These are phyloP conservation scores for Boletus insuetus DNA, from an alignment of 768 basidiomycete genomes.

Conservation along the genomic window DNA sequence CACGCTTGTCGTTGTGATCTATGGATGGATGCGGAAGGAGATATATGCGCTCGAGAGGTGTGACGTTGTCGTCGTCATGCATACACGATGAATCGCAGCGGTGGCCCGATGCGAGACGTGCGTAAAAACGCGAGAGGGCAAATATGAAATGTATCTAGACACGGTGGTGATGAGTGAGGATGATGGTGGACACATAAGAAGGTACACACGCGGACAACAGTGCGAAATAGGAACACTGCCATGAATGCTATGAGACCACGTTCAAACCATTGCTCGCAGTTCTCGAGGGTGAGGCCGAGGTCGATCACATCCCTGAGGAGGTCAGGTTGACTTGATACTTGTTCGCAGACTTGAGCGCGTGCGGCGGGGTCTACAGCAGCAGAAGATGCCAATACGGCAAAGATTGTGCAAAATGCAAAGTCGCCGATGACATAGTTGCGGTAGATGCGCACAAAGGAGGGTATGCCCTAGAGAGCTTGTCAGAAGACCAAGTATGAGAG, in stretches of 20 bases:
- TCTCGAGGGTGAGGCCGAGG: slow-evolving; percentile 72
- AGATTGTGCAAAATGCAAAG: slow-evolving; percentile 65
- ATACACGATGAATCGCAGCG: slow-evolving; percentile 2
- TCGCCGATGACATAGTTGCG: slow-evolving; percentile 81
- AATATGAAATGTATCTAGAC: slow-evolving; percentile 72
- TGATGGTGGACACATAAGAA: background rate
- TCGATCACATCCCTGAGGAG: slow-evolving; percentile 67
- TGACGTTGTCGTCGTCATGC: slow-evolving; percentile 21
- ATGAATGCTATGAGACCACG: slow-evolving; percentile 58
- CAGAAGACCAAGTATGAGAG: background rate
- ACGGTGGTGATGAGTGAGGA: slow-evolving; percentile 1
- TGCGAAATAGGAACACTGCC: slow-evolving; percentile 56
- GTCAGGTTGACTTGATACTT: slow-evolving; percentile 72
- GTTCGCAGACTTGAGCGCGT: slow-evolving; percentile 67
- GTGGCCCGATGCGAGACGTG: slow-evolving; percentile 48
- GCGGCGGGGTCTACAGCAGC: slow-evolving; percentile 53
- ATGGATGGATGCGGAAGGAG: slow-evolving; percentile 44
- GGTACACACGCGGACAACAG: slow-evolving; percentile 61
- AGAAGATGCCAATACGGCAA: slow-evolving; percentile 55
- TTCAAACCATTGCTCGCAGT: slow-evolving; percentile 79
- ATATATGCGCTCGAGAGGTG: slow-evolving; percentile 57
- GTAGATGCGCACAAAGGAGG: slow-evolving; percentile 71
- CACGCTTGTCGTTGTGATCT: slow-evolving; percentile 6
- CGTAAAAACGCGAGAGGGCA: slow-evolving; percentile 65
- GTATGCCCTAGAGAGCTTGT: slow-evolving; percentile 46